Conservation (phyloP, 177 flowering plant genomes). For the Telopea speciosissima region DNA sequence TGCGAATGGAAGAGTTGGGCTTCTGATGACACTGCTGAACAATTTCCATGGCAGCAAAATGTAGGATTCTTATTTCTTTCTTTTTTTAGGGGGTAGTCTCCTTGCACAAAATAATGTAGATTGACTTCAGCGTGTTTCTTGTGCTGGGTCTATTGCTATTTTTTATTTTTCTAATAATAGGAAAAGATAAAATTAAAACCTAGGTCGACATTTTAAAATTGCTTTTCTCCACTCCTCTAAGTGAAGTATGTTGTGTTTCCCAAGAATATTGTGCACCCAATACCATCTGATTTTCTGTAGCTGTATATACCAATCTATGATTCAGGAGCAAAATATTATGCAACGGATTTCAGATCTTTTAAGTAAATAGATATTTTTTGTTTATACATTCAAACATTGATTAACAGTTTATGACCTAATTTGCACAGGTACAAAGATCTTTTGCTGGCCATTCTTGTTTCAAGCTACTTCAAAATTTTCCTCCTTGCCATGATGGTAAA, state of each 20-base stretch:
- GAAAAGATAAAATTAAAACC: too few species aligned
- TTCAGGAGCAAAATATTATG: not conserved
- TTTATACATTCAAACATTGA: not conserved
- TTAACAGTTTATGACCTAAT: too few species aligned
- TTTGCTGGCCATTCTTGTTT: slow-evolving; percentile 50
- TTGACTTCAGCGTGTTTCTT: too few species aligned
- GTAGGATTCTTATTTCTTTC: too few species aligned
- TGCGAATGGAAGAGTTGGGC: too few species aligned
- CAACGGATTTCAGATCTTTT: not conserved
- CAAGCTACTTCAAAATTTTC: slow-evolving; percentile 78
- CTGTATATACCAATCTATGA: not conserved
- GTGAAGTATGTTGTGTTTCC: not conserved
- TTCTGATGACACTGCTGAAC: too few species aligned
- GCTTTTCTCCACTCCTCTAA: not conserved
- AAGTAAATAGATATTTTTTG: not conserved
- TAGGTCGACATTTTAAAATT: not conserved
- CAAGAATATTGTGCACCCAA: not conserved
- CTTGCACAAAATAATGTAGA: too few species aligned
- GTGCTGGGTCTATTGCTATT: too few species aligned
- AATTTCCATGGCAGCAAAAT: too few species aligned
- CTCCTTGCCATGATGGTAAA: slow-evolving; percentile 67
- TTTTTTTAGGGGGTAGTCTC: too few species aligned
- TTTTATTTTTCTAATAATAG: too few species aligned
- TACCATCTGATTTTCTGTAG: not conserved
- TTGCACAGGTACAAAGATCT: slow-evolving; percentile 46